Percentiles rank a stretch among this genome's conserved stretches.
Conservation (phyloP, 257 asterid species). For the Capsicum chinense region DNA sequence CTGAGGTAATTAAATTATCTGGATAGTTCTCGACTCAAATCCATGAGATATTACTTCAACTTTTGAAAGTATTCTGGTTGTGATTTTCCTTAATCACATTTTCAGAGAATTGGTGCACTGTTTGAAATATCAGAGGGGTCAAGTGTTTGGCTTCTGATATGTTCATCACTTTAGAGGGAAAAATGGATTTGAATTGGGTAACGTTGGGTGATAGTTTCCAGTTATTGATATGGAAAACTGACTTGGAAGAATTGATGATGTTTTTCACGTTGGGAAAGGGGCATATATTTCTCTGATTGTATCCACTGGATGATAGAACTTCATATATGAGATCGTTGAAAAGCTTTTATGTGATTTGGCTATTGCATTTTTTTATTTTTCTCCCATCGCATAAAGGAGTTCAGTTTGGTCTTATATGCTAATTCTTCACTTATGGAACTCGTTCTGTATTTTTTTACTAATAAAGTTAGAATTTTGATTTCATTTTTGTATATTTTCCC, state of each 20-base stretch:
- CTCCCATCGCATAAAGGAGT: background rate
- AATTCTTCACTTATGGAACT: background rate
- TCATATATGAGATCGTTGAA: background rate
- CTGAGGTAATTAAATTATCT: background rate
- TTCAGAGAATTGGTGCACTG: background rate
- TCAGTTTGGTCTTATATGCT: background rate
- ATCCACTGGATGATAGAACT: background rate
- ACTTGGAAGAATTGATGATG: background rate
- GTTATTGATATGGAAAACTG: background rate
- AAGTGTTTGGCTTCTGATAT: conserved; percentile 10
- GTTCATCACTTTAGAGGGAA: background rate
- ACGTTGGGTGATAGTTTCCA: background rate
- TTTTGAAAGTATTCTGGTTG: background rate
- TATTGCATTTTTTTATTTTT: background rate
- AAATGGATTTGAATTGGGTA: conserved; percentile 15
- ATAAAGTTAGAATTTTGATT: background rate
- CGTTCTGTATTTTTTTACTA: background rate
- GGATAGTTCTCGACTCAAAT: background rate
- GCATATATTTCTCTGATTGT: conserved; percentile 14
- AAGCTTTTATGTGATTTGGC: background rate
- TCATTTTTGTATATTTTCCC: background rate
- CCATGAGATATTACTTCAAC: background rate
- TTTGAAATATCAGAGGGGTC: background rate
- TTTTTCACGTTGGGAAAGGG: background rate
- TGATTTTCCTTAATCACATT: background rate